These are phyloP conservation scores for Azolla pinnata DNA, from an alignment of 75 land plant species.

Conservation along the genomic window DNA sequence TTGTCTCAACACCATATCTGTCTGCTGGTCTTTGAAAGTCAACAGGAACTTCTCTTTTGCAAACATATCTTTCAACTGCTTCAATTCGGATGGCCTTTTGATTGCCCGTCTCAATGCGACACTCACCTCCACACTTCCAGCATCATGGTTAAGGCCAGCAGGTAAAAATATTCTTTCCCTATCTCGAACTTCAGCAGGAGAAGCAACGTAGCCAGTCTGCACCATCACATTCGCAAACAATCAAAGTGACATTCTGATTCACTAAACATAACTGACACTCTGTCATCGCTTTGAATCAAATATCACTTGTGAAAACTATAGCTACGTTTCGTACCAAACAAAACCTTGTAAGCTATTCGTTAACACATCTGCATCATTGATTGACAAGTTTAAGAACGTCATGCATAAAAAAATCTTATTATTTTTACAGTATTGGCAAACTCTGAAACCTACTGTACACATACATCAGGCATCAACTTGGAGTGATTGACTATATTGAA, in stretches of 20 bases:
- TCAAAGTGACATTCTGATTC: no score
- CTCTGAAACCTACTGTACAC: no score
- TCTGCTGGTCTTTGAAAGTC: slow-evolving; percentile 27
- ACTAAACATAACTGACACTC: background rate
- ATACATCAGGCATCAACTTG: no score
- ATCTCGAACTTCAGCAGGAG: slow-evolving; percentile 83
- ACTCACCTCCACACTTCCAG: slow-evolving; percentile 84
- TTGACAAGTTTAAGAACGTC: no score
- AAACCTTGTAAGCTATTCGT: no score
- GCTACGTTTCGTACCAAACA: no score
- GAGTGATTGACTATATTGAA: no score
- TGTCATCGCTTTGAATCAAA: no score
- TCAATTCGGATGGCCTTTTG: slow-evolving; percentile 50
- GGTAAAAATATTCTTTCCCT: slow-evolving; percentile 68
- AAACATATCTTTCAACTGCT: slow-evolving; percentile 40
- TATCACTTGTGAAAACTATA: no score
- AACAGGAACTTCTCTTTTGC: slow-evolving; percentile 67
- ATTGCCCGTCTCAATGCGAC: slow-evolving; percentile 35
- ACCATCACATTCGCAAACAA: background rate
- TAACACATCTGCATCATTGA: no score
- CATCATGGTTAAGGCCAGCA: slow-evolving; percentile 52
- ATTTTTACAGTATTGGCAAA: no score
- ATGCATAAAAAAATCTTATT: no score
- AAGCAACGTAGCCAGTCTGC: slow-evolving; percentile 65
- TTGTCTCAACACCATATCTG: slow-evolving; percentile 67